Conservation (phyloP, 2,329 filamentous ascomycete genomes). For the Sclerotinia glacialis region DNA sequence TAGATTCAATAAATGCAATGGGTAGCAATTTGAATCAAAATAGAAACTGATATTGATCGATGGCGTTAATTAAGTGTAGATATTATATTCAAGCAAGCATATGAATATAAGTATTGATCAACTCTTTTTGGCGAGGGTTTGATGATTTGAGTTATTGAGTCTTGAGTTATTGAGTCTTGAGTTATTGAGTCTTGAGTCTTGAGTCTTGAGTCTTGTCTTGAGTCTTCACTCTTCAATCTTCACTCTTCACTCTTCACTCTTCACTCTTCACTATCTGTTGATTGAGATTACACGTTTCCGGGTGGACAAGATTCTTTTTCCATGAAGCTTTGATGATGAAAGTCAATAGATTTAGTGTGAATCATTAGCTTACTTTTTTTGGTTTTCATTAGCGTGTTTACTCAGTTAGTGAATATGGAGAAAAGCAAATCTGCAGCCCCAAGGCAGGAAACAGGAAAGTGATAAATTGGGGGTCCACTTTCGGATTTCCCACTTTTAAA, state of each 20-base stretch:
- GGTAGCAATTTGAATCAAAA: not conserved
- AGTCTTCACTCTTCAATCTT: not conserved
- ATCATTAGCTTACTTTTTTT: not conserved
- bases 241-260: too few species aligned
- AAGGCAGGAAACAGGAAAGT: too few species aligned
- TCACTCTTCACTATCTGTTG: too few species aligned
- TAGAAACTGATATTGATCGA: not conserved
- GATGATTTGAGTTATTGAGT: not conserved
- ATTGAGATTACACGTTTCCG: not conserved
- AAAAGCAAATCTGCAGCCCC: constrained; percentile 16
- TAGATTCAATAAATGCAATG: too few species aligned
- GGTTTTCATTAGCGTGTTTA: not conserved
- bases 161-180: too few species aligned
- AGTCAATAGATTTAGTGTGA: not conserved
- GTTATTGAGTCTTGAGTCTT: too few species aligned
- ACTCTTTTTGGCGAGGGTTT: not conserved
- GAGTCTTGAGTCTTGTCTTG: too few species aligned
- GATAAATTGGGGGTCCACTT: too few species aligned
- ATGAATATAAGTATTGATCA: not conserved
- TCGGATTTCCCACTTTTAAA: too few species aligned
- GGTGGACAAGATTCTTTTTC: constrained; percentile 20
- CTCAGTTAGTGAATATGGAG: constrained; percentile 19
- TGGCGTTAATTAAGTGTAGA: not conserved
- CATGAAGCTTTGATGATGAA: constrained; percentile 20
- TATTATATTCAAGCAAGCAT: not conserved